Percentiles rank a stretch among this genome's conserved stretches.
Conservation (phyloP, 169 alveolate genomes). For the Cryptosporidium viatorum region DNA sequence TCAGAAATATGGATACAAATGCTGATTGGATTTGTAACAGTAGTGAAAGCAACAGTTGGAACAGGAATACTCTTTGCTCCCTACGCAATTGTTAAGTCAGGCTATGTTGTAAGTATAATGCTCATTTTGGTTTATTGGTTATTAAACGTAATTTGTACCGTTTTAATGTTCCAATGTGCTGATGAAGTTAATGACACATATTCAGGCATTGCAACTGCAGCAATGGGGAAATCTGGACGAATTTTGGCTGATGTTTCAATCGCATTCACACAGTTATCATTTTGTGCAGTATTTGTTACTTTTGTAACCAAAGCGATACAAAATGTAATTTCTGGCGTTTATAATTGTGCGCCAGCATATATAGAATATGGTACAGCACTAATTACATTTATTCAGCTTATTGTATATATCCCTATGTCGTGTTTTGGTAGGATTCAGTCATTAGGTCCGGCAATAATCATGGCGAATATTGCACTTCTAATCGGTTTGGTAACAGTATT, state of each 20-base stretch:
- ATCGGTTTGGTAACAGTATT: conserved; percentile 47
- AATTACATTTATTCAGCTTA: conserved; percentile 51
- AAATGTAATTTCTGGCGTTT: conserved; percentile 49
- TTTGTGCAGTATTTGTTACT: conserved; percentile 56
- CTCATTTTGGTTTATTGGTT: conserved; percentile 44
- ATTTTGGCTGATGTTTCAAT: conserved; percentile 55
- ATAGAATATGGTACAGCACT: conserved; percentile 58
- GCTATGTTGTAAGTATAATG: conserved; percentile 18
- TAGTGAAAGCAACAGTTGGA: conserved; percentile 61
- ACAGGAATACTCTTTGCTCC: conserved; percentile 69
- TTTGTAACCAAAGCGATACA: conserved; percentile 71
- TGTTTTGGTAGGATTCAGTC: conserved; percentile 69
- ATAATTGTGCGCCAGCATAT: conserved; percentile 39
- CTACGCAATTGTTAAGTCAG: conserved; percentile 44
- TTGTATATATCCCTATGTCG: conserved; percentile 35
- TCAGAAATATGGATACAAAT: conserved; percentile 60
- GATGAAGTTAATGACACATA: conserved; percentile 68
- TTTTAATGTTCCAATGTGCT: conserved; percentile 50
- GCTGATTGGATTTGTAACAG: conserved; percentile 62
- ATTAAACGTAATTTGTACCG: conserved; percentile 47
- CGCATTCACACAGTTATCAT: conserved; percentile 19
- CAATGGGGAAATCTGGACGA: conserved; percentile 35
- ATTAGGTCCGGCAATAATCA: conserved; percentile 39
- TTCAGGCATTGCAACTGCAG: conserved; percentile 45
- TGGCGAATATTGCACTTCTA: conserved; percentile 49